Evolutionary conservation across 352 stramenopile genomes (phyloP), one percentile per base, ranked within the genome.

Genomic region (Pythium aquatile): DNA sequence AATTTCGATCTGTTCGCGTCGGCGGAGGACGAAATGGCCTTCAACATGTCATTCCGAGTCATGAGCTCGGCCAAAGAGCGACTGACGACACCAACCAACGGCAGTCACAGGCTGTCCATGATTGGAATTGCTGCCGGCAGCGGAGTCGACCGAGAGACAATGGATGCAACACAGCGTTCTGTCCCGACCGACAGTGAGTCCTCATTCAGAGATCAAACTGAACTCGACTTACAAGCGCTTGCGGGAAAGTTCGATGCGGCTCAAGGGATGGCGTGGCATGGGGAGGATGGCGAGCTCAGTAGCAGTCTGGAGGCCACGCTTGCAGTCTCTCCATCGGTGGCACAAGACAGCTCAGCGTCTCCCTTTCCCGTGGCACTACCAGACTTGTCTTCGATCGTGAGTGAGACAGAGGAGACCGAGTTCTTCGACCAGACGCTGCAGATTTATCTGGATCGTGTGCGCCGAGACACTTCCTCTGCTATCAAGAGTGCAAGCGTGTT

Each of bases 21-120:
- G 1, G 53, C 57, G 28, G 74, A 77, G 24, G 72, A 79, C 24
- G 66, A 75, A 29, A 55, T 57, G 53, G 66, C 65, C 8, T 76
- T 79, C 58, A 73, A 75, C 35, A 30, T 57, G 2, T 74, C 74
- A 13, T 78, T 79, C 29, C 68, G 68, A 29, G 63, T 74, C 30
- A 67, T 75, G 32, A 81, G 65, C 40, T 65, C 74, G 13, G 58
- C 63, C 26, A 66, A 70, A 53, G 66, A 77, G 2, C 59, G 55
- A 39, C 54, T 32, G 2, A 20, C 51, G 7, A 65, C 65, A 10
- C 53, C 61, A 11, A 29, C 14, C 20, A 49, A 11, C 6, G 17
- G 49, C 11, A 29, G 42, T 2, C 55, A 55, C 9, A 55, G 59
- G 7, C 44, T 70, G 4, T 70, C 64, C 7, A 24, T 60, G 6